Conservation (phyloP, 1,284 basidiomycete genomes). For the Termitomyces sp. region DNA sequence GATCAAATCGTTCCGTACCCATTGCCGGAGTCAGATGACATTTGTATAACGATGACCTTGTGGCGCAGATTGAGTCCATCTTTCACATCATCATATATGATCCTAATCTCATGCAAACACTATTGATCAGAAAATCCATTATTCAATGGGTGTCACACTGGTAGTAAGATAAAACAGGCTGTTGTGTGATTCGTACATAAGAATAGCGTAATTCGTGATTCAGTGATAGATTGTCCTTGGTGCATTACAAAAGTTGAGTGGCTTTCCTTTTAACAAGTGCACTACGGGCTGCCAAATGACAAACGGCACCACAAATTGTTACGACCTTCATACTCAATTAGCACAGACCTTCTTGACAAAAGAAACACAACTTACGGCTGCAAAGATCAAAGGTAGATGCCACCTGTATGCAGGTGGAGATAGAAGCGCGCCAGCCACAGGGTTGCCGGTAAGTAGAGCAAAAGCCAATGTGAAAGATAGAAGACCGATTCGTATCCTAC, state of each 20-base stretch:
- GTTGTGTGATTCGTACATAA: background rate
- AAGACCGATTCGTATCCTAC: constrained; percentile 35
- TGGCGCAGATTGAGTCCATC: background rate
- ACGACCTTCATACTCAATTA: constrained; percentile 22
- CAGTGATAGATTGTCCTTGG: background rate
- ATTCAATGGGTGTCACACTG: background rate
- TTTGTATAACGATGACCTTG: background rate
- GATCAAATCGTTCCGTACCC: background rate
- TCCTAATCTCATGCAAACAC: background rate
- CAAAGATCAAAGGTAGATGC: constrained; percentile 38
- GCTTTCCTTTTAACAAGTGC: constrained; percentile 23
- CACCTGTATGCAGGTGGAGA: constrained; percentile 33
- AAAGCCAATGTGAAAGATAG: constrained; percentile 35
- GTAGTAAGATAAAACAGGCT: background rate
- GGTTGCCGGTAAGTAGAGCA: constrained; percentile 40
- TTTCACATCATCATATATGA: background rate
- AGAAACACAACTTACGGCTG: constrained; percentile 28
- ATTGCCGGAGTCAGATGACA: background rate
- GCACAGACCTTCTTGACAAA: background rate
- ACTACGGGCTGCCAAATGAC: constrained; percentile 23
- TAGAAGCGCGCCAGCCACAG: constrained; percentile 41
- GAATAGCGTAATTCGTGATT: background rate
- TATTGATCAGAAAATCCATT: background rate
- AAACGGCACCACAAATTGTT: constrained; percentile 24
- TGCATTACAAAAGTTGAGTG: constrained; percentile 8